A percentile compares a stretch with the other conserved stretches of the same genome.
These are phyloP conservation scores for Lentinula boryana DNA, from an alignment of 768 basidiomycete genomes.

Conservation along the genomic window DNA sequence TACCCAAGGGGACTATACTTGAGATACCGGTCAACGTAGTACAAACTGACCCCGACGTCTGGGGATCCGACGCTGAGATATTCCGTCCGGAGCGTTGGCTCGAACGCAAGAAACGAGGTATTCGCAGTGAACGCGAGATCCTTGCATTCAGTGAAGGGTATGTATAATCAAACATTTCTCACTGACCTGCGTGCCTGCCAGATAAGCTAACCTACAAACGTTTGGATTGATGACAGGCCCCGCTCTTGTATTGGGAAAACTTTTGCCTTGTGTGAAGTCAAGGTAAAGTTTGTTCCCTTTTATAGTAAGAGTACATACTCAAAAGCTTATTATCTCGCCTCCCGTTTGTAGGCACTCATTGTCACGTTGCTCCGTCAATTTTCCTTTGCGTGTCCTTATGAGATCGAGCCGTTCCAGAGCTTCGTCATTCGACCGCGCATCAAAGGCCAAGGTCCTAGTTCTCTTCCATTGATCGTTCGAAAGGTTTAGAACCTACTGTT, in stretches of 20 bases:
- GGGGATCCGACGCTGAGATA: constrained; percentile 53
- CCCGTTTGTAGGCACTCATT: constrained; percentile 27
- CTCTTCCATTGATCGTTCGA: constrained; percentile 48
- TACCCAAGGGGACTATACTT: constrained; percentile 53
- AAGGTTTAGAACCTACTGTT: constrained; percentile 20
- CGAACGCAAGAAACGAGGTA: constrained; percentile 24
- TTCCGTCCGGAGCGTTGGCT: constrained; percentile 67
- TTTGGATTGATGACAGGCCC: constrained; percentile 30
- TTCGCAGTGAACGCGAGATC: constrained; percentile 33
- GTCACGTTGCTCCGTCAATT: constrained; percentile 49
- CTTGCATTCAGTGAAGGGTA: constrained; percentile 59
- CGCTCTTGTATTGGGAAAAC: constrained; percentile 55
- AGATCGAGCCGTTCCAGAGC: constrained; percentile 61
- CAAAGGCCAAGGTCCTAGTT: constrained; percentile 45
- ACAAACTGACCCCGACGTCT: constrained; percentile 44
- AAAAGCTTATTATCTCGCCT: background rate
- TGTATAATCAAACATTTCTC: constrained; percentile 10
- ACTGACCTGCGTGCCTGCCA: background rate
- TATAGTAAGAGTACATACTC: background rate
- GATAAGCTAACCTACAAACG: background rate
- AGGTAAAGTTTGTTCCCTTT: constrained; percentile 27
- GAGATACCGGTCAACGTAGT: constrained; percentile 53
- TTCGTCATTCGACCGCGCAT: constrained; percentile 60
- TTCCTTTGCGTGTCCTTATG: constrained; percentile 40
- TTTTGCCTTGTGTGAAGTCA: constrained; percentile 56